Evolutionary conservation across 495 filamentous ascomycete species (phyloP).

Genomic region (Geoglossum glabrum): DNA sequence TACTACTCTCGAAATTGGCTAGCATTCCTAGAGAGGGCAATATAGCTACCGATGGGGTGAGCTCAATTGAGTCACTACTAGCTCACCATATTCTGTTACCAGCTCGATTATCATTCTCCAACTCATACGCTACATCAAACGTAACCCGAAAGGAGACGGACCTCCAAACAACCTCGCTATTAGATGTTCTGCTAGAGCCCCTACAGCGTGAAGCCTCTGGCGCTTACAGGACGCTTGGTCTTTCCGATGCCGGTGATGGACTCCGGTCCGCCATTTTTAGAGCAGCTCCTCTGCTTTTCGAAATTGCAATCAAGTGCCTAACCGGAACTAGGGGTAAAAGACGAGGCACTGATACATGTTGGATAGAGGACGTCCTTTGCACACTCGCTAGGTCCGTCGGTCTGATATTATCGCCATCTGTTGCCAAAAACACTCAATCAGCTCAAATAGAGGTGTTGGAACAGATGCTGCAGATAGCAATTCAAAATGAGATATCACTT

Average conservation of each 20-base stretch:
- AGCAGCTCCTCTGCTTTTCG: slow-evolving; percentile 13
- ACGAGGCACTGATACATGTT: slow-evolving; percentile 11
- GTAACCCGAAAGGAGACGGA: slow-evolving; percentile 9
- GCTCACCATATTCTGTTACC: slow-evolving; percentile 53
- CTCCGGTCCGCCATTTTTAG: background rate
- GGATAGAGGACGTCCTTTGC: slow-evolving; percentile 17
- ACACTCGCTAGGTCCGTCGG: slow-evolving; percentile 6
- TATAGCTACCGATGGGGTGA: background rate
- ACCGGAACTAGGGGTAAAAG: slow-evolving; percentile 8
- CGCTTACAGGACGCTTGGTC: background rate
- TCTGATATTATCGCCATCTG: background rate
- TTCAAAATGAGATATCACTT: slow-evolving; percentile 16
- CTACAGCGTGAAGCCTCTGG: background rate
- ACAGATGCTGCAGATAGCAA: slow-evolving; percentile 22
- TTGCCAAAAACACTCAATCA: background rate
- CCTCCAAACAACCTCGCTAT: background rate
- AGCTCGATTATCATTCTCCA: slow-evolving; percentile 18
- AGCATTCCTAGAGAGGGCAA: background rate
- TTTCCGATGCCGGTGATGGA: background rate
- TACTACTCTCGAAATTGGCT: slow-evolving; percentile 7
- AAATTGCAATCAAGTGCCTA: slow-evolving; percentile 13
- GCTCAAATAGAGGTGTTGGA: slow-evolving; percentile 14
- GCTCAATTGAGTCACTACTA: slow-evolving; percentile 38
- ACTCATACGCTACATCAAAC: background rate
- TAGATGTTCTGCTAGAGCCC: background rate